These are phyloP conservation scores for Tritrichomonas musculus DNA, from an alignment of 208 protist genomes.

Conservation along the genomic window DNA sequence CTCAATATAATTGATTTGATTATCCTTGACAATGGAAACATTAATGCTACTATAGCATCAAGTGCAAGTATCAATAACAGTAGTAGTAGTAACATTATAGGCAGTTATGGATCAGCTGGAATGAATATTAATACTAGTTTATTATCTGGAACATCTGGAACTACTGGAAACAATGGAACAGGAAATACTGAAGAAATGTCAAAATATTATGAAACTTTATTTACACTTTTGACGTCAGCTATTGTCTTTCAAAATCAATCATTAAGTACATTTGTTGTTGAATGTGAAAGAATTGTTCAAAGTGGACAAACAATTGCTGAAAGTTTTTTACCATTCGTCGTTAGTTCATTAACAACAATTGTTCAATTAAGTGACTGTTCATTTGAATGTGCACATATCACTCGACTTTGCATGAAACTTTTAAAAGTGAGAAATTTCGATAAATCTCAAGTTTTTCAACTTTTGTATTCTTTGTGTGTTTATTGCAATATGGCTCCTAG, in stretches of 20 bases:
- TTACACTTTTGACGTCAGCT: not conserved
- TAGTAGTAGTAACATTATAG: too few species aligned
- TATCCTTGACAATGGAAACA: too few species aligned
- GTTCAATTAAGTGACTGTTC: not conserved
- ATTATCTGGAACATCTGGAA: too few species aligned
- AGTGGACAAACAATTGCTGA: not conserved
- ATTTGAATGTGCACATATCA: not conserved
- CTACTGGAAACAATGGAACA: not conserved
- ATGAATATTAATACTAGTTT: too few species aligned
- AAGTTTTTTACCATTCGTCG: not conserved
- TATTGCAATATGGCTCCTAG: not conserved
- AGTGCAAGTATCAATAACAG: too few species aligned
- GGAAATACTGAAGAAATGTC: too few species aligned
- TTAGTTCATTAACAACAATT: not conserved
- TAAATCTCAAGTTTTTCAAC: not conserved
- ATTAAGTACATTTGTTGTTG: not conserved
- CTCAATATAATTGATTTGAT: not conserved
- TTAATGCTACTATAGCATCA: too few species aligned
- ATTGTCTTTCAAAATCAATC: not conserved
- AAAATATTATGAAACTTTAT: not conserved
- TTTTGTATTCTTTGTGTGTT: not conserved
- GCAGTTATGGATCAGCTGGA: too few species aligned
- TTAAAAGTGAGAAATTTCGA: not conserved
- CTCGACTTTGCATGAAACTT: not conserved
- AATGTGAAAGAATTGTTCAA: not conserved